These are phyloP conservation scores for Ogataea thermomethanolica DNA, from an alignment of 805 yeast genomes.

Conservation along the genomic window DNA sequence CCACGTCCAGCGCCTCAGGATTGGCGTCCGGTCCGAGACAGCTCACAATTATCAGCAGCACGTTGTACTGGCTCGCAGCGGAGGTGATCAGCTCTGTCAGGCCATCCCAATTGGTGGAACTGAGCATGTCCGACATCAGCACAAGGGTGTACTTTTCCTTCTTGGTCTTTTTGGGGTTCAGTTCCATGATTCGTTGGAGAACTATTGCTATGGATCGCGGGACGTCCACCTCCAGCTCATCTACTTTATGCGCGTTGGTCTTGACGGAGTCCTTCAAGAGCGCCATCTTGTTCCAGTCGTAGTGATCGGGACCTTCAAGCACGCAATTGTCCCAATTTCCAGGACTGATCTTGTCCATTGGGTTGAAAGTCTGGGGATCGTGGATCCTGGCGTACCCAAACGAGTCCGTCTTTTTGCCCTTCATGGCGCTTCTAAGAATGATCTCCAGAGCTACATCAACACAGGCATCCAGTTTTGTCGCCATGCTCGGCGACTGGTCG, in stretches of 20 bases:
- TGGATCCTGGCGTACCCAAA: conserved; percentile 26
- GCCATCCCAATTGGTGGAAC: conserved; percentile 19
- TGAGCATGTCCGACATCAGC: conserved; percentile 19
- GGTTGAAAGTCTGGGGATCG: conserved; percentile 26
- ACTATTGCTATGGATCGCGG: conserved; percentile 29
- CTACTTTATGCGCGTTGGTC: conserved; percentile 18
- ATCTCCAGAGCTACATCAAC: conserved; percentile 40
- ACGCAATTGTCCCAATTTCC: conserved; percentile 26
- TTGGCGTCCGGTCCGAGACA: conserved; percentile 9
- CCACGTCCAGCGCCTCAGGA: neutral
- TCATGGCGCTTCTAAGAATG: conserved; percentile 30
- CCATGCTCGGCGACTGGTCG: conserved; percentile 47
- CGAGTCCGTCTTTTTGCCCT: conserved; percentile 28
- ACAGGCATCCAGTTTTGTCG: conserved; percentile 37
- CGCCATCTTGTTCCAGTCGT: conserved; percentile 17
- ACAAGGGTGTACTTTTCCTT: conserved; percentile 19
- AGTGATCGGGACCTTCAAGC: conserved; percentile 17
- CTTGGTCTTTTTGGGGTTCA: conserved; percentile 11
- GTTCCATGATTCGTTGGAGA: conserved; percentile 16
- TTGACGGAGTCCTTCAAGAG: conserved; percentile 13
- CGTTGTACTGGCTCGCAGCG: conserved; percentile 14
- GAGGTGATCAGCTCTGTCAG: conserved; percentile 14
- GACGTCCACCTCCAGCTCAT: conserved; percentile 26
- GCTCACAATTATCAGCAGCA: conserved; percentile 15
- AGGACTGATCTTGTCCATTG: conserved; percentile 18